phyloP scores from a whole-genome alignment of 2,329 filamentous ascomycete species.

The Talaromyces pinophilus region DNA sequence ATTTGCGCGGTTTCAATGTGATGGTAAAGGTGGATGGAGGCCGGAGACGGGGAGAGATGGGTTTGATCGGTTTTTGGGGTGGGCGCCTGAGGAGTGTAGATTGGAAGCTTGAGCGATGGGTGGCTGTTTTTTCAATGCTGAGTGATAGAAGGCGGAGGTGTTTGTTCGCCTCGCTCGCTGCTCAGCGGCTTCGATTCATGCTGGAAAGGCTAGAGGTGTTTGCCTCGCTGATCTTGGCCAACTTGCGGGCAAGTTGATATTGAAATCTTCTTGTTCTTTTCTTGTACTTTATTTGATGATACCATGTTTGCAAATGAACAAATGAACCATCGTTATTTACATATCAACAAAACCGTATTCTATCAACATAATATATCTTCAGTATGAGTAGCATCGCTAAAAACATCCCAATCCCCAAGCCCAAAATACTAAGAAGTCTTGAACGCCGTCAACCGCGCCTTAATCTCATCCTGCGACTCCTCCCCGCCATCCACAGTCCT shows the following conservation, averaged over 20 bases:
- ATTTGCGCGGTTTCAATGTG: constrained; percentile 17
- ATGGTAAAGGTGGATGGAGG: constrained; percentile 5
- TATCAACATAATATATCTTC: background rate
- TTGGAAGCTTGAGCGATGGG: background rate
- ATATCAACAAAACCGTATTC: background rate
- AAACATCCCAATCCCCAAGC: background rate
- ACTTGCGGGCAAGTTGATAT: background rate
- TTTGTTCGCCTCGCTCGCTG: background rate
- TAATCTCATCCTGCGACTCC: constrained; percentile 43
- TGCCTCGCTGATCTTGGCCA: background rate
- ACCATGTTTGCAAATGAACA: background rate
- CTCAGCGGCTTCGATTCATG: background rate
- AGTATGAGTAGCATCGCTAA: background rate
- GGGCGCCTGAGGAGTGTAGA: constrained; percentile 17
- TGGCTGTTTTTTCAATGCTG: background rate
- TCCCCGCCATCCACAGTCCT: constrained; percentile 52
- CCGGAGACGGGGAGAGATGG: background rate
- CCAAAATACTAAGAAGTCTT: constrained; percentile 29
- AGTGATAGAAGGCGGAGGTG: background rate
- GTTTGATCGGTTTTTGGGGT: constrained; percentile 18
- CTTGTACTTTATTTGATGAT: background rate
- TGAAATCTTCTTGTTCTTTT: background rate
- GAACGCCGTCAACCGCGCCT: constrained; percentile 44
- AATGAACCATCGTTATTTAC: background rate
- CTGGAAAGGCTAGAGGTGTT: background rate